Percentiles rank a stretch among this genome's conserved stretches.
Conservation (phyloP, 2,329 filamentous ascomycete genomes). For the Alternaria alternata region DNA sequence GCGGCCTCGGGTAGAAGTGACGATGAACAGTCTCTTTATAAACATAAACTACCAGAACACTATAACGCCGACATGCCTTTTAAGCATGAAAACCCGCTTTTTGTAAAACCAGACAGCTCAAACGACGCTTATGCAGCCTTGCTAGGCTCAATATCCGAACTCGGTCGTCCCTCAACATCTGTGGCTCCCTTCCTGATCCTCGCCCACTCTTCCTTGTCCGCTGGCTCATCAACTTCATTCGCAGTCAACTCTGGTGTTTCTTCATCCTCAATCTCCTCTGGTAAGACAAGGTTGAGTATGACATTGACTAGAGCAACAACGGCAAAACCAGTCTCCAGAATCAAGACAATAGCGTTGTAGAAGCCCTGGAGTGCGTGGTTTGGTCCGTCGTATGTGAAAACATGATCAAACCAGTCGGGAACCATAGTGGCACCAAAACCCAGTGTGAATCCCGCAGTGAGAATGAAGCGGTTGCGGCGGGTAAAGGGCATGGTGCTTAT, state of each 20-base stretch:
- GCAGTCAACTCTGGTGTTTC: slow-evolving; percentile 55
- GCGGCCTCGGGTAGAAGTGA: not conserved
- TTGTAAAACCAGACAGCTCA: not conserved
- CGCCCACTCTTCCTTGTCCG: slow-evolving; percentile 54
- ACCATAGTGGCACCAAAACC: slow-evolving; percentile 67
- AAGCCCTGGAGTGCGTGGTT: slow-evolving; percentile 76
- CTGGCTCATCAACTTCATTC: slow-evolving; percentile 48
- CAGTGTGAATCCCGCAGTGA: slow-evolving; percentile 76
- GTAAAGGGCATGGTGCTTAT: slow-evolving; percentile 76
- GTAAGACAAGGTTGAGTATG: slow-evolving; percentile 75
- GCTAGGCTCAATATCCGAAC: slow-evolving; percentile 23
- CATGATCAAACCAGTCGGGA: slow-evolving; percentile 68
- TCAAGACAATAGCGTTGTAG: slow-evolving; percentile 68
- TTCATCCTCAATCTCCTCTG: slow-evolving; percentile 77
- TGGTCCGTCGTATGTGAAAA: slow-evolving; percentile 75
- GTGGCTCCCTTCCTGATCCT: slow-evolving; percentile 39
- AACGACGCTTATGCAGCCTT: slow-evolving; percentile 16
- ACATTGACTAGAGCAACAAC: slow-evolving; percentile 77
- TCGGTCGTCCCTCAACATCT: slow-evolving; percentile 22
- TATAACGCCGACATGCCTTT: not conserved
- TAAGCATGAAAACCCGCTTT: not conserved
- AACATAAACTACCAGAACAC: not conserved
- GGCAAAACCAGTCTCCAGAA: slow-evolving; percentile 68
- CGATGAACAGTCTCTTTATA: not conserved
- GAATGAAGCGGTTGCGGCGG: slow-evolving; percentile 82